Conservation (phyloP, 2,329 filamentous ascomycete species). For the Mycogone perniciosa region DNA sequence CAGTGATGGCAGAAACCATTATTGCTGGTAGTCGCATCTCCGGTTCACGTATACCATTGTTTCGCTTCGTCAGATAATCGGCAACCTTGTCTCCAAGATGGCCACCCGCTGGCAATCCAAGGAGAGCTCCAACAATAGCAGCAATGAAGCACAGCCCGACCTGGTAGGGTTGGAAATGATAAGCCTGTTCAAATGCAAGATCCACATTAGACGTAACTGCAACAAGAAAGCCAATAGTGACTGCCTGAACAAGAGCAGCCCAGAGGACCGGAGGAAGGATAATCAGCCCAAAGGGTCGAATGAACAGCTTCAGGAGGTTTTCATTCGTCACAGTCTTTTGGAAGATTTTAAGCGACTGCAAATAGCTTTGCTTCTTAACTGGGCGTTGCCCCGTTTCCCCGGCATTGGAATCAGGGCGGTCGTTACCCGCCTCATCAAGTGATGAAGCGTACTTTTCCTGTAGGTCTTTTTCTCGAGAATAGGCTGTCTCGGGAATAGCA, state of each 20-base stretch:
- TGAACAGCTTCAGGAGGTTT: conserved; percentile 39
- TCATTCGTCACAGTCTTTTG: conserved; percentile 38
- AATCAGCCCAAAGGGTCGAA: conserved; percentile 45
- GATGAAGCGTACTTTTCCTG: neutral
- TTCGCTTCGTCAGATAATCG: conserved; percentile 43
- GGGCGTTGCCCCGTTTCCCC: neutral
- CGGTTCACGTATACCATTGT: conserved; percentile 50
- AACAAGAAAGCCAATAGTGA: conserved; percentile 50
- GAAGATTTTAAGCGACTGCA: conserved; percentile 35
- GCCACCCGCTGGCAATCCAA: conserved; percentile 47
- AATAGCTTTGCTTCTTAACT: conserved; percentile 23
- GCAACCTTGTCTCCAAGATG: conserved; percentile 41
- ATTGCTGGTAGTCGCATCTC: conserved; percentile 55
- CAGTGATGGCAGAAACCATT: conserved; percentile 43
- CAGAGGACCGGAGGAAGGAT: conserved; percentile 47
- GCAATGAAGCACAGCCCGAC: conserved; percentile 46
- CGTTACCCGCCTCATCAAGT: conserved; percentile 6
- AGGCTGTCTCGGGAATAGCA: conserved; percentile 51
- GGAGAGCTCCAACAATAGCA: conserved; percentile 39
- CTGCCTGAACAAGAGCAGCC: conserved; percentile 48
- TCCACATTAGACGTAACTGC: conserved; percentile 49
- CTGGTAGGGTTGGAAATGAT: conserved; percentile 40
- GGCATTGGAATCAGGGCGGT: conserved; percentile 10
- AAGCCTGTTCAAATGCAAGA: conserved; percentile 35
- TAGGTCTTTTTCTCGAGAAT: conserved; percentile 24